Evolutionary conservation across 768 basidiomycete species (phyloP).

Genomic region (Russula emetica): DNA sequence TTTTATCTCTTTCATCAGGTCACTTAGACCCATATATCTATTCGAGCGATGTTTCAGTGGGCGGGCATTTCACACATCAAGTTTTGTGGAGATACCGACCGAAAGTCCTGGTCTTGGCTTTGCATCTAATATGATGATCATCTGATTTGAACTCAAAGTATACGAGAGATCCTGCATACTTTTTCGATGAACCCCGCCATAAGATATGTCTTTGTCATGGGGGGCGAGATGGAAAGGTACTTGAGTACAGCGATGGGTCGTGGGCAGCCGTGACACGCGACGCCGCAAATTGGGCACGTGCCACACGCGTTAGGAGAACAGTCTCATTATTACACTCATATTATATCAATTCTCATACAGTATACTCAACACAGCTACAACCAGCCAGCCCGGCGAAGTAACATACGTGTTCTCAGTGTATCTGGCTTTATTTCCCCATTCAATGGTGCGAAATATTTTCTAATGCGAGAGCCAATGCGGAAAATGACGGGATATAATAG

Average conservation of each 20-base stretch:
- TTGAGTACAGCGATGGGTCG: neutral
- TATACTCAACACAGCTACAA: constrained; percentile 8
- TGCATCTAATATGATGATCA: constrained; percentile 57
- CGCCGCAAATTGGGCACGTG: neutral
- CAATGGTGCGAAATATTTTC: constrained; percentile 30
- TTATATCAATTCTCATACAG: no score
- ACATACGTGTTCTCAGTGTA: constrained; percentile 29
- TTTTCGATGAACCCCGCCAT: constrained; percentile 85
- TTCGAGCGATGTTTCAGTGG: constrained; percentile 15
- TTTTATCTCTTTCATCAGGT: constrained; percentile 85
- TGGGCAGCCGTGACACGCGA: neutral
- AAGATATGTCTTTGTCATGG: constrained; percentile 80
- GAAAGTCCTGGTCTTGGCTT: constrained; percentile 86
- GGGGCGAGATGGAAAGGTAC: constrained; percentile 28
- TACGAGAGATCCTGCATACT: constrained; percentile 36
- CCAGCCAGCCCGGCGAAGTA: constrained; percentile 24
- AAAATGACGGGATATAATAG: constrained; percentile 27
- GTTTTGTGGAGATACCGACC: constrained; percentile 58
- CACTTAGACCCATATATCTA: constrained; percentile 96
- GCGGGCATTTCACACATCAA: constrained; percentile 22
- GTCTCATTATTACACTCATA: neutral
- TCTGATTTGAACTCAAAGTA: constrained; percentile 5
- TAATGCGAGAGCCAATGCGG: constrained; percentile 15
- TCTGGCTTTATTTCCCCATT: constrained; percentile 35
- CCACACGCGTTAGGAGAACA: neutral